Percentiles rank a stretch among this genome's conserved stretches.
These are phyloP conservation scores for Diplodia mutila DNA, from an alignment of 2,329 filamentous ascomycete genomes.

Conservation along the genomic window DNA sequence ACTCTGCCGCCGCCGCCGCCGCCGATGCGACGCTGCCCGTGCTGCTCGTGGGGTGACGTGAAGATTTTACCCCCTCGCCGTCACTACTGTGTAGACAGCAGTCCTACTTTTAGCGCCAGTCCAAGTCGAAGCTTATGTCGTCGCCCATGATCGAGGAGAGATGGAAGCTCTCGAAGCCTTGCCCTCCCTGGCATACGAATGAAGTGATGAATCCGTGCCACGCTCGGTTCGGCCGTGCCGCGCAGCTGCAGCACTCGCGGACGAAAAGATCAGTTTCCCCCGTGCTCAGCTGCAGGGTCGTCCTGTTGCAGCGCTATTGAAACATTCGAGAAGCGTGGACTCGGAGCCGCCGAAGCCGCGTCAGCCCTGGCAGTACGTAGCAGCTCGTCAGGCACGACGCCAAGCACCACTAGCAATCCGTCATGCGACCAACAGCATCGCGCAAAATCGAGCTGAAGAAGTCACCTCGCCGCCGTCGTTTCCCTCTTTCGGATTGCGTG, in stretches of 20 bases:
- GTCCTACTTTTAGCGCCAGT: too few relatives aligned
- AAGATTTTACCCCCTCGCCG: background rate
- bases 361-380: constrained; percentile 1
- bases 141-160: too few relatives aligned
- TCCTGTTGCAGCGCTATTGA: background rate
- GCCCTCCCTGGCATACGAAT: too few relatives aligned
- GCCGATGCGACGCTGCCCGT: constrained; percentile 11
- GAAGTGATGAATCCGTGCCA: background rate
- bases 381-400: background rate
- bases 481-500: background rate
- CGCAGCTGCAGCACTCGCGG: background rate
- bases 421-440: background rate
- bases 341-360: constrained; percentile 17
- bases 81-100: too few relatives aligned
- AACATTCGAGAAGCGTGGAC: background rate
- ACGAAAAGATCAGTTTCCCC: background rate
- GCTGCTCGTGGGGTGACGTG: constrained; percentile 11
- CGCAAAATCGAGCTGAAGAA: too few relatives aligned
- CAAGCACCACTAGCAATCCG: background rate
- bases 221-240: background rate
- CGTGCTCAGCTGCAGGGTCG: background rate
- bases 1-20: too few relatives aligned
- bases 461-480: background rate
- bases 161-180: too few relatives aligned
- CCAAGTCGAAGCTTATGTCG: too few relatives aligned